Conservation (phyloP, 139 green algal genomes). For the Micractinium conductrix region DNA sequence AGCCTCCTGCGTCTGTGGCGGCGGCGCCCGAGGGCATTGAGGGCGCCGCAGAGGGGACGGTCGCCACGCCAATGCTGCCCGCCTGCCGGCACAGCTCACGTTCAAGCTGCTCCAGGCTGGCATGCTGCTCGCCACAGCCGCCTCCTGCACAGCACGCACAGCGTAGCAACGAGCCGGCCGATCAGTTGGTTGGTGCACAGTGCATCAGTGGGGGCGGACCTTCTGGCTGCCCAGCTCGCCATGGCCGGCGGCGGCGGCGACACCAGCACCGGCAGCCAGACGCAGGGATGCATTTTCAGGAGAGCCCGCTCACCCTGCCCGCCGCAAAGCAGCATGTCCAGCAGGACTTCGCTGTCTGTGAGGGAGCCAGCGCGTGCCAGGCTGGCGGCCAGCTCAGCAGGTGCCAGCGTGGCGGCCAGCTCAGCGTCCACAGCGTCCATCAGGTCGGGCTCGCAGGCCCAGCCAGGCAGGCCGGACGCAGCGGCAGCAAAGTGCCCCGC, state of each 20-base stretch:
- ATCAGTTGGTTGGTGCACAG: too few relatives aligned
- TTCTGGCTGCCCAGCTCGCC: too few relatives aligned
- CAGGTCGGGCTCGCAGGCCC: background rate
- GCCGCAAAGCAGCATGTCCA: too few relatives aligned
- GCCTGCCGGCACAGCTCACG: background rate
- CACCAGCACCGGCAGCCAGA: too few relatives aligned
- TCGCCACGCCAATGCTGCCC: background rate
- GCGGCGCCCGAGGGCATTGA: background rate
- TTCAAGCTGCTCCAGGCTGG: background rate
- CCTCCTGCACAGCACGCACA: too few relatives aligned
- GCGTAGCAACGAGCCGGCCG: too few relatives aligned
- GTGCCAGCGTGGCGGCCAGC: background rate
- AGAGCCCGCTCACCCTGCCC: too few relatives aligned
- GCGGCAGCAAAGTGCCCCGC: background rate
- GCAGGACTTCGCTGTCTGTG: background rate
- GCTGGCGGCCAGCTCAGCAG: background rate
- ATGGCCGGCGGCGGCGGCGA: too few relatives aligned
- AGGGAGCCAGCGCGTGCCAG: slow-evolving; percentile 4
- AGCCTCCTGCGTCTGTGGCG: background rate
- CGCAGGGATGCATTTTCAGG: too few relatives aligned
- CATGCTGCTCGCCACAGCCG: background rate
- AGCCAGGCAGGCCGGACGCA: too few relatives aligned
- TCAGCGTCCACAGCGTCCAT: background rate
- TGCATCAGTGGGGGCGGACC: too few relatives aligned
- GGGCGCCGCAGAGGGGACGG: background rate